Percentiles rank a stretch among this genome's conserved stretches.
Conservation (phyloP, 2,329 filamentous ascomycete species). For the Aspergillus sp. region DNA sequence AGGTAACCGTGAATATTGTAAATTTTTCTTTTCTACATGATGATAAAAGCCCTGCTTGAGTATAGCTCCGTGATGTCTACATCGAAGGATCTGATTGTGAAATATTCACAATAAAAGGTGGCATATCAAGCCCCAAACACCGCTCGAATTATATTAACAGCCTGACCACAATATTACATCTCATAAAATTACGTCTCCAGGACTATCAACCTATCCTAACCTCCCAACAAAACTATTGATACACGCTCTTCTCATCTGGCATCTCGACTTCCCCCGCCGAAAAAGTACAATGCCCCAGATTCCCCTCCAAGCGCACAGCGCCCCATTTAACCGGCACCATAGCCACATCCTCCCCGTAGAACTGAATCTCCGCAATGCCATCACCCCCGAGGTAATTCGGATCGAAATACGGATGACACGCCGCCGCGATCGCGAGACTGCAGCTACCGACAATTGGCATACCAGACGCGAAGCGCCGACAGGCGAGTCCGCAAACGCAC, state of each 20-base stretch:
- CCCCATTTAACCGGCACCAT: not conserved
- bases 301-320: not conserved
- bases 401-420: constrained; percentile 24
- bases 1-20: no score
- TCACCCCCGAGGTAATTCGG: not conserved
- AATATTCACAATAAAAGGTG: no score
- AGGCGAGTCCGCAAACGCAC: constrained; percentile 14
- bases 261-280: not conserved
- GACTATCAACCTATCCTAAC: no score
- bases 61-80: no score
- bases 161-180: no score
- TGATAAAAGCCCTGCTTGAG: no score
- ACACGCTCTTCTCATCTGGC: not conserved
- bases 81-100: no score
- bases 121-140: no score
- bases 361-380: not conserved
- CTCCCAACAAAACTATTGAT: not conserved
- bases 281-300: not conserved
- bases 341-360: not conserved
- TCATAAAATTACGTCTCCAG: no score
- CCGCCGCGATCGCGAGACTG: constrained; percentile 34
- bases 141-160: no score
- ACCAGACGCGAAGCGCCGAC: constrained; percentile 15
- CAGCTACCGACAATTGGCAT: constrained; percentile 34
- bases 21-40: no score